Percentiles rank a stretch among this genome's conserved stretches.
Conservation (phyloP, 2,329 filamentous ascomycete species). For the Neopestalotiopsis rosae region DNA sequence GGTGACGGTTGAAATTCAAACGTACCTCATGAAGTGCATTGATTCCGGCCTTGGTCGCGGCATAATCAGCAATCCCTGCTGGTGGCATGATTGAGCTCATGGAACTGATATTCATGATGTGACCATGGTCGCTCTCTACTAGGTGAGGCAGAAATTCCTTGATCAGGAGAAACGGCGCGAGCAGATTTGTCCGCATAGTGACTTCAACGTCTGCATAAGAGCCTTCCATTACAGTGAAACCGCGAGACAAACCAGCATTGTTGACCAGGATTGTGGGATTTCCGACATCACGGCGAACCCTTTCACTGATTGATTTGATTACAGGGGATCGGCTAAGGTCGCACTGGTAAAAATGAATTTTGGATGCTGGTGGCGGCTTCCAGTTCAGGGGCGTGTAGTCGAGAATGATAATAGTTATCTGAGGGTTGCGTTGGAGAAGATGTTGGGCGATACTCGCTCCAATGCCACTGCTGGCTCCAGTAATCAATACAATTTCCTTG, state of each 20-base stretch:
- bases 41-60: neutral
- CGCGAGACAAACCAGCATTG: neutral
- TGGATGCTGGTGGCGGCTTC: neutral
- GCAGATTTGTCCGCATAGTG: neutral
- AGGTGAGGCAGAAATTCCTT: neutral
- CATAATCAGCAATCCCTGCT: neutral
- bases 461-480: neutral
- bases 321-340: neutral
- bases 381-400: neutral
- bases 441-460: neutral
- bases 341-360: neutral
- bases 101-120: neutral
- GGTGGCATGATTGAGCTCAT: conserved; percentile 2
- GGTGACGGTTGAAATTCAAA: neutral
- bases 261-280: neutral
- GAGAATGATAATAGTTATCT: neutral
- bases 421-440: neutral
- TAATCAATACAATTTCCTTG: neutral
- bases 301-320: neutral
- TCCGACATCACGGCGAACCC: neutral
- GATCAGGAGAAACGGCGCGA: neutral
- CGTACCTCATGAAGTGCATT: conserved; percentile 2
- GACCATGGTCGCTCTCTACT: neutral
- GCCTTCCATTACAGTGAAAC: neutral
- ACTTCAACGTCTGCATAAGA: neutral